phyloP scores from a whole-genome alignment of 495 filamentous ascomycete species.

The Bacidia gigantensis region DNA sequence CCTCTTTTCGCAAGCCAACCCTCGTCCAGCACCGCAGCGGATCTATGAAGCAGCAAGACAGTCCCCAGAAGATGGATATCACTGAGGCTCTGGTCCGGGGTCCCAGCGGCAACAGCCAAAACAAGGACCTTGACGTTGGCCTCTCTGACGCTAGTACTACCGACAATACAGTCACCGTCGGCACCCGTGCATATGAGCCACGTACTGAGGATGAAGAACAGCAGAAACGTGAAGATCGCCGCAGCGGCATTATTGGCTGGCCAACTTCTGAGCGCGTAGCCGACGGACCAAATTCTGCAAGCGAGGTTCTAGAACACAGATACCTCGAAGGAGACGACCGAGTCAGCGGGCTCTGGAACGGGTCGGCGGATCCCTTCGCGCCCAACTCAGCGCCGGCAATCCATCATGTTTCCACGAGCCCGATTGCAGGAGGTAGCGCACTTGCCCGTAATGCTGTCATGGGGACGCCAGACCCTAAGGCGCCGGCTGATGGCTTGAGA shows the following conservation, averaged over 20 bases:
- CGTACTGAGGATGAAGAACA: neutral
- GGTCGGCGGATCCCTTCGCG: neutral
- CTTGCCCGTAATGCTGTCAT: neutral
- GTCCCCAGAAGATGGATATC: slow-evolving; percentile 7
- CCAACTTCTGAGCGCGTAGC: neutral
- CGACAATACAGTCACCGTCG: neutral
- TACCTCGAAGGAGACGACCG: neutral
- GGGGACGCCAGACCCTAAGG: neutral
- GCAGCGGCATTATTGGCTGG: slow-evolving; percentile 6
- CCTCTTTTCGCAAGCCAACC: slow-evolving; percentile 3
- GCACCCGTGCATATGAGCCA: neutral
- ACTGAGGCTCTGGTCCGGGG: slow-evolving; percentile 8
- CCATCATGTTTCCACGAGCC: neutral
- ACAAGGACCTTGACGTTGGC: neutral
- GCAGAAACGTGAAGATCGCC: neutral
- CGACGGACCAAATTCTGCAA: neutral
- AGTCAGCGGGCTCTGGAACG: slow-evolving; percentile 4
- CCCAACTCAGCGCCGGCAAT: neutral
- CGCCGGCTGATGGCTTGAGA: neutral
- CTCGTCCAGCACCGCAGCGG: slow-evolving; percentile 4
- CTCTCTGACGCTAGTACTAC: neutral
- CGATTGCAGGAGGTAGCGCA: neutral
- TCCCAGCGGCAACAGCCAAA: neutral
- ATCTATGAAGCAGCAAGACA: neutral
- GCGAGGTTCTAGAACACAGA: neutral